These are phyloP conservation scores for Scheffersomyces spartinae DNA, from an alignment of 805 yeast genomes.

Conservation along the genomic window DNA sequence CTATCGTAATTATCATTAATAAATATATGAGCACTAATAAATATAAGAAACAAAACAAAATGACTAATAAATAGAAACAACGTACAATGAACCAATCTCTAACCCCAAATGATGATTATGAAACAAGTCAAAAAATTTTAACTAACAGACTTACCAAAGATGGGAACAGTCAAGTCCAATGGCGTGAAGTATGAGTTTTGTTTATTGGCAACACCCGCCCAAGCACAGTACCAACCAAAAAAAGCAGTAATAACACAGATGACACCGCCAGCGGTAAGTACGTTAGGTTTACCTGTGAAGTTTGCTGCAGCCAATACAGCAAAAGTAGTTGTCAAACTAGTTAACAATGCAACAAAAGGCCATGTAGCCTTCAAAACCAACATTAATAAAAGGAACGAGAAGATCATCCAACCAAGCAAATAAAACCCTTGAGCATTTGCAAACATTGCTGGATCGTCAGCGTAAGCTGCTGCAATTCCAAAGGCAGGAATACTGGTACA, in stretches of 20 bases:
- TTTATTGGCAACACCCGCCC: constrained; percentile 47
- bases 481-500: constrained; percentile 49
- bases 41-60: too few relatives aligned
- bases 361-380: constrained; percentile 56
- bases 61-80: too few relatives aligned
- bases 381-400: constrained; percentile 41
- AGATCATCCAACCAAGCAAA: constrained; percentile 51
- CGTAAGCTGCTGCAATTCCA: constrained; percentile 47
- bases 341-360: constrained; percentile 47
- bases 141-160: too few relatives aligned
- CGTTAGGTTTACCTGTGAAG: constrained; percentile 28
- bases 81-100: too few relatives aligned
- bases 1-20: too few relatives aligned
- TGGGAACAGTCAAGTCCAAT: too few relatives aligned
- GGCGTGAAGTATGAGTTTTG: constrained; percentile 51
- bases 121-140: too few relatives aligned
- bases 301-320: constrained; percentile 42
- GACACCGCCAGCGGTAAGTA: constrained; percentile 50
- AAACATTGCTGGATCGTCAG: constrained; percentile 24
- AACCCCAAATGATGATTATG: too few relatives aligned
- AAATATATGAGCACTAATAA: too few relatives aligned
- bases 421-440: constrained; percentile 47
- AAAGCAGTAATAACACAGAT: constrained; percentile 45
- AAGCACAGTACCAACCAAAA: constrained; percentile 52
- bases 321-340: constrained; percentile 43